Percentiles rank a stretch among this genome's conserved stretches.
These are phyloP conservation scores for Alnus rubra DNA, from an alignment of 306 rosid species.

Conservation along the genomic window DNA sequence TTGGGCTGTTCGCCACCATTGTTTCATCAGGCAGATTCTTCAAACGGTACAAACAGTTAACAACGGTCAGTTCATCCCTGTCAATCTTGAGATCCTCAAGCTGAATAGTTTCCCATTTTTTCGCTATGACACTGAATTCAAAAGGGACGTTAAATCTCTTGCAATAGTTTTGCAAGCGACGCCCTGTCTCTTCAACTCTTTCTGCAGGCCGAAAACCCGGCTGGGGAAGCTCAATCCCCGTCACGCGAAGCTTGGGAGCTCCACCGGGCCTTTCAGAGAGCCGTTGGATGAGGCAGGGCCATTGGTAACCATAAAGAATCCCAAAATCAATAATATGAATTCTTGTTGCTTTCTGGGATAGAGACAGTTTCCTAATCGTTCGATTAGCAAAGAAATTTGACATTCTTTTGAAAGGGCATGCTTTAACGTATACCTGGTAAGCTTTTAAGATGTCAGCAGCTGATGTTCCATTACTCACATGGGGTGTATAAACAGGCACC, in stretches of 20 bases:
- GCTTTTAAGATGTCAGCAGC: conserved; percentile 64
- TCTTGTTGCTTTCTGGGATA: conserved; percentile 34
- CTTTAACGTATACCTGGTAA: conserved; percentile 45
- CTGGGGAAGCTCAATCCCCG: conserved; percentile 72
- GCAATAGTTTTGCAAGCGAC: conserved; percentile 56
- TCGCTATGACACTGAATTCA: conserved; percentile 53
- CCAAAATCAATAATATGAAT: conserved; percentile 77
- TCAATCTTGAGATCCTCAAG: conserved; percentile 55
- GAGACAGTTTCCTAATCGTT: conserved; percentile 36
- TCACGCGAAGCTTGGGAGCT: conserved; percentile 56
- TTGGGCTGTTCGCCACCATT: conserved; percentile 44
- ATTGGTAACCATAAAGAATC: conserved; percentile 71
- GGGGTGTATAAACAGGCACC: conserved; percentile 32
- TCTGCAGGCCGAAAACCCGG: conserved; percentile 78
- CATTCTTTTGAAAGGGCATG: conserved; percentile 62
- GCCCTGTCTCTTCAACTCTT: conserved; percentile 61
- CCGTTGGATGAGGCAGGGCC: conserved; percentile 68
- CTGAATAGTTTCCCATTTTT: conserved; percentile 64
- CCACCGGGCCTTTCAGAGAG: conserved; percentile 55
- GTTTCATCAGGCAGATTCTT: conserved; percentile 66
- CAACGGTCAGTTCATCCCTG: conserved; percentile 46
- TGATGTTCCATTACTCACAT: conserved; percentile 22
- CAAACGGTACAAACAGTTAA: conserved; percentile 64
- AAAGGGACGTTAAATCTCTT: conserved; percentile 58
- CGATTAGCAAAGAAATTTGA: conserved; percentile 39